Evolutionary conservation across 768 basidiomycete species (phyloP).

Genomic region (Tulasnella sp.): DNA sequence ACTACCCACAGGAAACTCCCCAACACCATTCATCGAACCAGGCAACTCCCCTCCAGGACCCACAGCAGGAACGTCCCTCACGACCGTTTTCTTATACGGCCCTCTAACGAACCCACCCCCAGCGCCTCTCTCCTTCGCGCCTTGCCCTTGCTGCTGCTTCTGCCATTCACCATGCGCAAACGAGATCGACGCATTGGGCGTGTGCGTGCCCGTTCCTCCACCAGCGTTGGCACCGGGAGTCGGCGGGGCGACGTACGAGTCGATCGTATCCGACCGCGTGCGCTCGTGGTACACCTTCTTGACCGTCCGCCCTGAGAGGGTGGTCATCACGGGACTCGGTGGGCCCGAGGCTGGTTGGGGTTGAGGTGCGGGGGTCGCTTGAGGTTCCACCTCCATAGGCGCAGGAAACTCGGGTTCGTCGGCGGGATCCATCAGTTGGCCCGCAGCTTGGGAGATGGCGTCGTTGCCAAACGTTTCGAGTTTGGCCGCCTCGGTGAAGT

Average conservation of each 20-base stretch:
- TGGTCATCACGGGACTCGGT: constrained; percentile 28
- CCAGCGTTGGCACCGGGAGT: background rate
- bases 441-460: constrained; percentile 64
- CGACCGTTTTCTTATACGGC: constrained; percentile 19
- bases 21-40: constrained; percentile 71
- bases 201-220: background rate
- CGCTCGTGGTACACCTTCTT: constrained; percentile 31
- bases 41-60: constrained; percentile 54
- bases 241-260: background rate
- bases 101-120: constrained; percentile 5
- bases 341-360: background rate
- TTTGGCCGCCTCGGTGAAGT: constrained; percentile 66
- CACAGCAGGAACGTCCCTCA: background rate
- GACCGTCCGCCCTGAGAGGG: constrained; percentile 44
- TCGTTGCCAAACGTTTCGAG: constrained; percentile 69
- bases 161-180: background rate
- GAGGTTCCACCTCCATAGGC: background rate
- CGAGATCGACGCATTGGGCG: background rate
- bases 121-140: background rate
- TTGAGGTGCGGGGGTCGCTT: constrained; percentile 28
- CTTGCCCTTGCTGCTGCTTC: background rate
- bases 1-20: constrained; percentile 63
- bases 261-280: background rate
- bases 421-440: constrained; percentile 58
- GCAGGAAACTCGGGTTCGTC: constrained; percentile 33